Conservation (phyloP, 257 asterid species). For the Nicotiana paniculata region DNA sequence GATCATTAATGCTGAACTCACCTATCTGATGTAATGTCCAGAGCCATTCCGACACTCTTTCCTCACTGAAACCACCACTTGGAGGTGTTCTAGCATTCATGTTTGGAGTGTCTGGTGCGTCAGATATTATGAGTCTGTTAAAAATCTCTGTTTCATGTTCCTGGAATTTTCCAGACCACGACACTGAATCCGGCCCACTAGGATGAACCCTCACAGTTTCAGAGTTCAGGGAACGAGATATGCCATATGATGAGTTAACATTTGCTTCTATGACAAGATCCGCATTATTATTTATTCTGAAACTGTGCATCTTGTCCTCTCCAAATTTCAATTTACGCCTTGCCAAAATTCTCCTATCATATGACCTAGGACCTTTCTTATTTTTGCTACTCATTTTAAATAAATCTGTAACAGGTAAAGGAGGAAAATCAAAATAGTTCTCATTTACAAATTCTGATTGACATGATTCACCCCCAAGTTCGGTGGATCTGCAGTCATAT, state of each 20-base stretch:
- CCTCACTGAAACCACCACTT: slow-evolving; percentile 52
- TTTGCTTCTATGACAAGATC: slow-evolving; percentile 80
- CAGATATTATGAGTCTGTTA: slow-evolving; percentile 53
- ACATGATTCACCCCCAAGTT: slow-evolving; percentile 31
- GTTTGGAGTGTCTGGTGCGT: slow-evolving; percentile 48
- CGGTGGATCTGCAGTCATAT: slow-evolving; percentile 37
- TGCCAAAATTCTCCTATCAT: slow-evolving; percentile 40
- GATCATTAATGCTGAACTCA: slow-evolving; percentile 17
- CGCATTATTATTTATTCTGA: slow-evolving; percentile 69
- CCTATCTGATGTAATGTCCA: slow-evolving; percentile 98
- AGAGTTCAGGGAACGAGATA: slow-evolving; percentile 29
- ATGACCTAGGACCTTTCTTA: slow-evolving; percentile 41
- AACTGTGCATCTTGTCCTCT: slow-evolving; percentile 77
- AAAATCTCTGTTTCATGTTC: slow-evolving; percentile 39
- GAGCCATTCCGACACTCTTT: slow-evolving; percentile 93
- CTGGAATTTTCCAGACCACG: slow-evolving; percentile 33
- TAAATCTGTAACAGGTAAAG: slow-evolving; percentile 74
- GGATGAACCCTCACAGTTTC: slow-evolving; percentile 38
- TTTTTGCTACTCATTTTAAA: slow-evolving; percentile 51
- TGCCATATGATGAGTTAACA: slow-evolving; percentile 37
- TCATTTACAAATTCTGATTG: slow-evolving; percentile 38
- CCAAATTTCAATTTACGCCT: slow-evolving; percentile 54
- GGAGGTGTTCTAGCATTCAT: slow-evolving; percentile 40
- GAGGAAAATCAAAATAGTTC: slow-evolving; percentile 73
- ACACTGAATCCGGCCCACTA: slow-evolving; percentile 27